A percentile compares a stretch with the other conserved stretches of the same genome.
Evolutionary conservation across 202 grass and related monocot species (phyloP).

Genomic region (Schoenoplectus triqueter): DNA sequence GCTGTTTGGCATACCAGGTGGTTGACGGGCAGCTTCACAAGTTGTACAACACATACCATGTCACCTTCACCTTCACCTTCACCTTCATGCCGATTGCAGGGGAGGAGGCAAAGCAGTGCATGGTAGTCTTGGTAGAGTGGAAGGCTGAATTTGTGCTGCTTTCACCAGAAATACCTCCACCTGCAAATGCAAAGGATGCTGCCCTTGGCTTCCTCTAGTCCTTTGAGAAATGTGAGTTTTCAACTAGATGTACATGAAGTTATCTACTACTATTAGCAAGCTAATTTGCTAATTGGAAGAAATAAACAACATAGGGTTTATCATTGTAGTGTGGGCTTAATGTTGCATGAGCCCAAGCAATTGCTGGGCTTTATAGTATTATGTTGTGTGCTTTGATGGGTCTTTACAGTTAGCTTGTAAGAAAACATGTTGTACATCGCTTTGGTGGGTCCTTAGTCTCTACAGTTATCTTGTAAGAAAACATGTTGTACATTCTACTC

Average conservation of each 20-base stretch:
- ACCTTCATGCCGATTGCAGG: slow-evolving; percentile 34
- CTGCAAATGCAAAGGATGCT: slow-evolving; percentile 48
- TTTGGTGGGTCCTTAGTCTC: neutral
- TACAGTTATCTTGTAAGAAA: neutral
- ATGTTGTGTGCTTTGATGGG: neutral
- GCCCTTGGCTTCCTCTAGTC: slow-evolving; percentile 48
- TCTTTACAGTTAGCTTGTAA: neutral
- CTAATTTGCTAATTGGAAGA: slow-evolving; percentile 7
- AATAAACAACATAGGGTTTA: neutral
- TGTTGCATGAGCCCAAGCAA: neutral
- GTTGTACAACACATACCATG: slow-evolving; percentile 47
- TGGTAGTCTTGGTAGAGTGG: slow-evolving; percentile 38
- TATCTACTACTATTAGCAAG: neutral
- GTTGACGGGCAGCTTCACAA: slow-evolving; percentile 44
- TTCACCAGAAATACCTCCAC: slow-evolving; percentile 22
- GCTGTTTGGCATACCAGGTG: slow-evolving; percentile 41
- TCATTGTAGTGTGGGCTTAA: neutral
- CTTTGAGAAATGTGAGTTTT: slow-evolving; percentile 38
- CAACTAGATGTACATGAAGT: neutral
- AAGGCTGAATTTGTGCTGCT: slow-evolving; percentile 44
- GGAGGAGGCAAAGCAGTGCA: slow-evolving; percentile 40
- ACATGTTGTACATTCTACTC: neutral
- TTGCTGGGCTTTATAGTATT: neutral
- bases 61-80: slow-evolving; percentile 47
- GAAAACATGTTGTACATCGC: neutral